Percentiles rank a stretch among this genome's conserved stretches.
Conservation (phyloP, 2,329 filamentous ascomycete genomes). For the Cladosporium oxysporum region DNA sequence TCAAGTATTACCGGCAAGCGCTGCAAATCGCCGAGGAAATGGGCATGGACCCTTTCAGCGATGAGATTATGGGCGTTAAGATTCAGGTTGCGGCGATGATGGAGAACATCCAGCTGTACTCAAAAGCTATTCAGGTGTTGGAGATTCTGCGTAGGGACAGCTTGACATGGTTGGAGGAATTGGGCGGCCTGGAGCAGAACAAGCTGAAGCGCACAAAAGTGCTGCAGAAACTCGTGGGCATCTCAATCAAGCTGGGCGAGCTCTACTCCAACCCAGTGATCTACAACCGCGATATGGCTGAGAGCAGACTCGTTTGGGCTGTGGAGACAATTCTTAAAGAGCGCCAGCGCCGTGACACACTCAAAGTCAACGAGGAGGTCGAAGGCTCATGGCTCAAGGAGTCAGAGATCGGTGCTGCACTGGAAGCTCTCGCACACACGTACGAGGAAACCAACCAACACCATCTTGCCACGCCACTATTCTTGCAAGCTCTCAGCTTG, state of each 20-base stretch:
- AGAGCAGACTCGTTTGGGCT: conserved; percentile 75
- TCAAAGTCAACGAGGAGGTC: conserved; percentile 63
- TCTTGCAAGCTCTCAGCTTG: conserved; percentile 77
- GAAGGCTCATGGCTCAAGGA: conserved; percentile 71
- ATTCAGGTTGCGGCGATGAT: conserved; percentile 78
- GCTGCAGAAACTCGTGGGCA: conserved; percentile 71
- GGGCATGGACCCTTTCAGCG: conserved; percentile 82
- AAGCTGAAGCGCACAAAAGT: conserved; percentile 63
- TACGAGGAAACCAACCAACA: conserved; percentile 75
- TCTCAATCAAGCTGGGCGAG: conserved; percentile 81
- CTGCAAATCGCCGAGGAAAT: conserved; percentile 71
- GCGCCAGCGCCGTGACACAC: conserved; percentile 61
- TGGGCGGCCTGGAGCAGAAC: conserved; percentile 44
- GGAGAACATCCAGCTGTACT: conserved; percentile 71
- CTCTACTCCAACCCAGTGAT: conserved; percentile 78
- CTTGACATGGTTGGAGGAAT: conserved; percentile 50
- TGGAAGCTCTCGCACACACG: conserved; percentile 76
- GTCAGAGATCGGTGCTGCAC: conserved; percentile 70
- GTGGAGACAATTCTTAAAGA: conserved; percentile 80
- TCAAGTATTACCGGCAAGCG: conserved; percentile 81
- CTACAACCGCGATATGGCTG: conserved; percentile 70
- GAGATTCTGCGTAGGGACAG: conserved; percentile 75
- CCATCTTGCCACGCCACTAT: conserved; percentile 81
- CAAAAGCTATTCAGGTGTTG: conserved; percentile 72
- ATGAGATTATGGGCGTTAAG: conserved; percentile 87